Evolutionary conservation across 169 alveolate genomes (phyloP).

Genomic region (Ichthyophthirius multifiliis): DNA sequence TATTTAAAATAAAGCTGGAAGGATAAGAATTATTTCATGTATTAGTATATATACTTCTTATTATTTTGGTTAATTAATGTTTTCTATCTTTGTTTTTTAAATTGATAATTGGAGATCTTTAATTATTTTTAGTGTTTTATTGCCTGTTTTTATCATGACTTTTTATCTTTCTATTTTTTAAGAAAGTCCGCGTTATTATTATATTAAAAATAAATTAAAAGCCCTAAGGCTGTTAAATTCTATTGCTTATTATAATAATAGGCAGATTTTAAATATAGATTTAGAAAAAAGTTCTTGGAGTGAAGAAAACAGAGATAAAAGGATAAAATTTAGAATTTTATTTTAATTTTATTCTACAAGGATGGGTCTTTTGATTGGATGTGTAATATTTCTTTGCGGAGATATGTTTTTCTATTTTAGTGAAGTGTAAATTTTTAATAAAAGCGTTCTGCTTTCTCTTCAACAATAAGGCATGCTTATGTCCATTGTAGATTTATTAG

Average conservation of each 20-base stretch:
- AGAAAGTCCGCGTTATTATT: background rate
- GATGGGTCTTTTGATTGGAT: background rate
- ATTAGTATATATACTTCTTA: background rate
- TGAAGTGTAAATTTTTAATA: background rate
- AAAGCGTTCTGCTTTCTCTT: background rate
- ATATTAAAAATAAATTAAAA: background rate
- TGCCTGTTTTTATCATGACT: background rate
- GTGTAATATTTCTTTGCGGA: background rate
- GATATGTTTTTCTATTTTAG: background rate
- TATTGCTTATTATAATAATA: background rate
- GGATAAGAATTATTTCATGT: too few species aligned
- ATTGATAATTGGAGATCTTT: background rate
- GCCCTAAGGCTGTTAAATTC: background rate
- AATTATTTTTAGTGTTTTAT: background rate
- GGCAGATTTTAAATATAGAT: background rate
- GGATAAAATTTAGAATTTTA: background rate
- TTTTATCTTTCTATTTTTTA: background rate
- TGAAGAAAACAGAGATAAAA: background rate
- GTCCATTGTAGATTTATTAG: background rate
- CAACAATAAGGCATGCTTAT: background rate
- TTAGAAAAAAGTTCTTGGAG: conserved; percentile 1
- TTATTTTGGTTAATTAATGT: background rate
- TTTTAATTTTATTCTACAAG: background rate
- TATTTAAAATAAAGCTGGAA: too few species aligned
- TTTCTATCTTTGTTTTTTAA: background rate